A percentile compares a stretch with the other conserved stretches of the same genome.
Conservation (phyloP, 129 eudicot genomes). For the Scalesia atractyloides region DNA sequence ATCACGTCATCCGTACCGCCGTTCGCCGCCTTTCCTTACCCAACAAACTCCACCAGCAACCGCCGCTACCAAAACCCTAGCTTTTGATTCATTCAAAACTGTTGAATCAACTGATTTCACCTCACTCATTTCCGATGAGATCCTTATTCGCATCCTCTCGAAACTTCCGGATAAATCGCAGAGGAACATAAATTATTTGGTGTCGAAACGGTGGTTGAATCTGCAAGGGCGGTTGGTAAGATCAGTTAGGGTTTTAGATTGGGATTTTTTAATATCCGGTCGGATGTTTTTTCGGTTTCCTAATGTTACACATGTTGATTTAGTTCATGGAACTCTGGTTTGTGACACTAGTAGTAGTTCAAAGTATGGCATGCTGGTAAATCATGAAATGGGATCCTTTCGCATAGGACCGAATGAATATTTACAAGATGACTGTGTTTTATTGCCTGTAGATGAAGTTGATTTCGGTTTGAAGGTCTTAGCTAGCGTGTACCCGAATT, state of each 20-base stretch:
- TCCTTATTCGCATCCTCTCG: slow-evolving; percentile 53
- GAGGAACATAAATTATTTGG: slow-evolving; percentile 51
- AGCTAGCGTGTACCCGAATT: slow-evolving; percentile 68
- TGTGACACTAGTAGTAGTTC: slow-evolving; percentile 25
- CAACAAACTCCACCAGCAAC: slow-evolving; percentile 7
- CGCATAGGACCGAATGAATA: slow-evolving; percentile 36
- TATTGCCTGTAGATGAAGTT: slow-evolving; percentile 51
- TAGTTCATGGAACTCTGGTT: slow-evolving; percentile 47
- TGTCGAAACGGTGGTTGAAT: slow-evolving; percentile 73
- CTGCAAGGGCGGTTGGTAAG: slow-evolving; percentile 66
- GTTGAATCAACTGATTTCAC: slow-evolving; percentile 42
- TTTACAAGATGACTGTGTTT: slow-evolving; percentile 20
- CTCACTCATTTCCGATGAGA: slow-evolving; percentile 62
- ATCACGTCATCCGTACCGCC: slow-evolving; percentile 46
- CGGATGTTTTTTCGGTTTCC: slow-evolving; percentile 67
- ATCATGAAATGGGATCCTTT: slow-evolving; percentile 41
- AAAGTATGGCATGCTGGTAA: slow-evolving; percentile 27
- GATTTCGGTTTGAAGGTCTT: slow-evolving; percentile 63
- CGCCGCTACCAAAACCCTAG: slow-evolving; percentile 38
- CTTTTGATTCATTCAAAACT: slow-evolving; percentile 31
- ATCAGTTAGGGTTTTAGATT: slow-evolving; percentile 59
- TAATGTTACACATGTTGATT: slow-evolving; percentile 60
- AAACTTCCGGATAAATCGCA: slow-evolving; percentile 46
- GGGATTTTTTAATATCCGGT: slow-evolving; percentile 66
- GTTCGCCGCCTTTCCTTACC: slow-evolving; percentile 38